These are phyloP conservation scores for Wallacemonas sp. DNA, from an alignment of 208 protist genomes.

Conservation along the genomic window DNA sequence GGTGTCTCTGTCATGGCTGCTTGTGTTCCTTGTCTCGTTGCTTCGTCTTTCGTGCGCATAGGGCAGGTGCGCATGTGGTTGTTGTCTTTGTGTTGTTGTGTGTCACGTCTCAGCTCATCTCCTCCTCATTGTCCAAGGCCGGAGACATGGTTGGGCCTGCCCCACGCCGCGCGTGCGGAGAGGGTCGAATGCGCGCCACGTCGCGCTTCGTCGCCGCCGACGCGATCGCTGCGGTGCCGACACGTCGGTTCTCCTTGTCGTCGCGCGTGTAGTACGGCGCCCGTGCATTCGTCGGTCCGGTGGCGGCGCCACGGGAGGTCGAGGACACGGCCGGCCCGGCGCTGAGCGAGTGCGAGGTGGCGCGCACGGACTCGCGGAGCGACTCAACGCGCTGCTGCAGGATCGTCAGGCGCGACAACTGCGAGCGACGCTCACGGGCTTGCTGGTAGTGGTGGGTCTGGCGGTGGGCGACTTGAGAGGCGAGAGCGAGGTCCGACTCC, in stretches of 20 bases:
- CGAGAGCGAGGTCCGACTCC: constrained; percentile 66
- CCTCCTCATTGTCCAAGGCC: not conserved
- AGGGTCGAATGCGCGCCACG: not conserved
- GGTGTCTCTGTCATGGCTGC: no score
- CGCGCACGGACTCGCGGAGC: constrained; percentile 49
- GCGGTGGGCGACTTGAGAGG: constrained; percentile 60
- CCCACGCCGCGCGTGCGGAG: not conserved
- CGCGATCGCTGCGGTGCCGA: not conserved
- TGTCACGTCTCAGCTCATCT: not conserved
- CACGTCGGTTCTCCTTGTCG: constrained; percentile 14
- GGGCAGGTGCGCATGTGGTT: no score
- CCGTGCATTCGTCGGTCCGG: not conserved
- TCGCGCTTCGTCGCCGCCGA: not conserved
- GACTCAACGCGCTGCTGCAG: constrained; percentile 72
- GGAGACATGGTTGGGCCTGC: not conserved
- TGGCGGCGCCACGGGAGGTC: no score
- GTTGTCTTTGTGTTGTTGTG: no score
- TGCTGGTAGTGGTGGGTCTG: constrained; percentile 53
- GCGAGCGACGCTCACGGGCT: constrained; percentile 65
- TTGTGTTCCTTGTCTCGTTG: no score
- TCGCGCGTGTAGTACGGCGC: not conserved
- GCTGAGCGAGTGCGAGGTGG: constrained; percentile 25
- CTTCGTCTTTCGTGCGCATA: no score
- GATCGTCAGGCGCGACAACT: constrained; percentile 58
- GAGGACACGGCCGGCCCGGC: constrained; percentile 7